phyloP scores from a whole-genome alignment of 2,329 filamentous ascomycete genomes.

The Diaporthe humulicola region DNA sequence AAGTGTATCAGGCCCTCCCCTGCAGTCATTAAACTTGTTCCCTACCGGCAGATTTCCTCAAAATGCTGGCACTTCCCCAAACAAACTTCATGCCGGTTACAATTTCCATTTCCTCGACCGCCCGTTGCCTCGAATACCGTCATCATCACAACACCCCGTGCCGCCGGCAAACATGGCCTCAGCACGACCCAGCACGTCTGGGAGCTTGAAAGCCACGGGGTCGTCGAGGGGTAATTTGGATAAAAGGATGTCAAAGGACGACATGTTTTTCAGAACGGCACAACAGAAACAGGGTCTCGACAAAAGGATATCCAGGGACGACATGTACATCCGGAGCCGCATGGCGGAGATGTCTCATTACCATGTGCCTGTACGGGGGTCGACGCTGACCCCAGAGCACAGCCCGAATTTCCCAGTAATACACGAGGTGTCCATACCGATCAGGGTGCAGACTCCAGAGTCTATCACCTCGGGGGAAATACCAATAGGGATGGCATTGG shows the following conservation, averaged over 20 bases:
- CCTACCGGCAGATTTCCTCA: constrained; percentile 45
- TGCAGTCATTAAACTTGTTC: constrained; percentile 48
- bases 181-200: constrained; percentile 56
- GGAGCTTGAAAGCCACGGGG: constrained; percentile 34
- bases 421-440: constrained; percentile 49
- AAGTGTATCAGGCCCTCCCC: constrained; percentile 52
- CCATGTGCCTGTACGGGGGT: constrained; percentile 56
- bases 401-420: constrained; percentile 53
- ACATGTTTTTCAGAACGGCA: constrained; percentile 52
- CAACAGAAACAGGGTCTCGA: constrained; percentile 43
- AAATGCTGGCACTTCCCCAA: constrained; percentile 49
- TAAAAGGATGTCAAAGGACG: constrained; percentile 61
- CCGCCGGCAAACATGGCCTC: constrained; percentile 47
- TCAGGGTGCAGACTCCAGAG: constrained; percentile 58
- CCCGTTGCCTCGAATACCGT: constrained; percentile 46
- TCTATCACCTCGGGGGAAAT: constrained; percentile 58
- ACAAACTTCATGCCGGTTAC: constrained; percentile 45
- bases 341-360: constrained; percentile 50
- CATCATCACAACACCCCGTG: constrained; percentile 18
- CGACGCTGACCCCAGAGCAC: constrained; percentile 58
- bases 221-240: constrained; percentile 46
- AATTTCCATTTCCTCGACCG: constrained; percentile 48
- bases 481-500: constrained; percentile 80
- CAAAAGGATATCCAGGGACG: constrained; percentile 60
- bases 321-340: constrained; percentile 52